phyloP scores from a whole-genome alignment of 805 yeast genomes.

The Candida lessepsii region DNA sequence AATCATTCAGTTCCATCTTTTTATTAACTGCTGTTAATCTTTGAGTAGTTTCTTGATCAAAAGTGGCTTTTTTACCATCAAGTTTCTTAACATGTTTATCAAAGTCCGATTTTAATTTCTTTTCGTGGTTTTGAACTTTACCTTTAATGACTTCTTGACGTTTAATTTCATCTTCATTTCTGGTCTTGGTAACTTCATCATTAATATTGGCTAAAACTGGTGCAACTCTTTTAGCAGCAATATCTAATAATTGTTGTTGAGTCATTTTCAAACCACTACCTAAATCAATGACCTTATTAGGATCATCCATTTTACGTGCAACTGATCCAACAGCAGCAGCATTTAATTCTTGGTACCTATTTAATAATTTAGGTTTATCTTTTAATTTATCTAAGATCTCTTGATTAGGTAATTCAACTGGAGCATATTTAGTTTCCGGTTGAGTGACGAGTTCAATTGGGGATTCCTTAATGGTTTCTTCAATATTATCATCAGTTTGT shows the following conservation, averaged over 20 bases:
- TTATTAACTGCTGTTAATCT: slow-evolving; percentile 25
- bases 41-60: slow-evolving; percentile 41
- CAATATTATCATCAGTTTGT: slow-evolving; percentile 27
- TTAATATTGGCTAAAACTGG: slow-evolving; percentile 53
- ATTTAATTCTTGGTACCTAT: slow-evolving; percentile 49
- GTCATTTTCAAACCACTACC: slow-evolving; percentile 56
- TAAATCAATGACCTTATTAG: slow-evolving; percentile 47
- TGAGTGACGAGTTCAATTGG: slow-evolving; percentile 37
- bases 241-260: slow-evolving; percentile 53
- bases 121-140: slow-evolving; percentile 35
- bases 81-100: slow-evolving; percentile 38
- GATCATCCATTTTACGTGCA: slow-evolving; percentile 46
- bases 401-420: slow-evolving; percentile 36
- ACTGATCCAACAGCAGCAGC: slow-evolving; percentile 47
- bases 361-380: slow-evolving; percentile 49
- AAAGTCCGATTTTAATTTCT: slow-evolving; percentile 35
- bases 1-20: slow-evolving; percentile 27
- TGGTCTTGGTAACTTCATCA: slow-evolving; percentile 45
- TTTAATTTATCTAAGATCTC: slow-evolving; percentile 37
- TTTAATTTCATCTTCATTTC: slow-evolving; percentile 43
- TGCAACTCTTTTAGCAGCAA: slow-evolving; percentile 54
- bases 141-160: slow-evolving; percentile 37
- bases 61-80: slow-evolving; percentile 35
- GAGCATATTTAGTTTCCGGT: slow-evolving; percentile 33
- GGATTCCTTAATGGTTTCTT: slow-evolving; percentile 24